These are phyloP conservation scores for Naganishia friedmannii DNA, from an alignment of 768 basidiomycete species.

Conservation along the genomic window DNA sequence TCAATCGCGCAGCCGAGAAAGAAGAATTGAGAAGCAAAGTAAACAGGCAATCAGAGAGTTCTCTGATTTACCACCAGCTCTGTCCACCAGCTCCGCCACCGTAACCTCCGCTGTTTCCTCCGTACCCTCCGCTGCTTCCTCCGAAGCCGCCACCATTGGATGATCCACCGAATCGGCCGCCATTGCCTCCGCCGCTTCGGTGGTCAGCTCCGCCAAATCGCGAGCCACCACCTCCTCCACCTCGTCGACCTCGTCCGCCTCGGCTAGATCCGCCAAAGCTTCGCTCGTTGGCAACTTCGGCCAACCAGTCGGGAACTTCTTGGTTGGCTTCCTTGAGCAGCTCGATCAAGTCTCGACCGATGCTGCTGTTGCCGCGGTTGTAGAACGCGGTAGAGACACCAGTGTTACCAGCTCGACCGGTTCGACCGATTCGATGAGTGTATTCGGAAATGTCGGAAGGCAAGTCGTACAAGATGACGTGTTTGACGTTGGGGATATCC, in stretches of 20 bases:
- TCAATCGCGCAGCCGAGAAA: slow-evolving; percentile 11
- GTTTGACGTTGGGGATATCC: slow-evolving; percentile 98
- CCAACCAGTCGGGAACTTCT: slow-evolving; percentile 86
- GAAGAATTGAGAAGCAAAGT: background rate
- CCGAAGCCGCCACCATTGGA: slow-evolving; percentile 49
- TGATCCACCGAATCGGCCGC: slow-evolving; percentile 44
- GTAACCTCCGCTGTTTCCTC: slow-evolving; percentile 46
- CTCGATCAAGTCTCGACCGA: slow-evolving; percentile 86
- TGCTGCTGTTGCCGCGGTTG: slow-evolving; percentile 80
- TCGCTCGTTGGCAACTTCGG: slow-evolving; percentile 73
- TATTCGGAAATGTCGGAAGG: slow-evolving; percentile 99
- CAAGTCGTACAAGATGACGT: slow-evolving; percentile 96
- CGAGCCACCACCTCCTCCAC: slow-evolving; percentile 58
- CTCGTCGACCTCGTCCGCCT: slow-evolving; percentile 48
- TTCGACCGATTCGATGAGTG: slow-evolving; percentile 96
- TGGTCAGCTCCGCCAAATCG: slow-evolving; percentile 56
- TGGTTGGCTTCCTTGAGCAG: slow-evolving; percentile 77
- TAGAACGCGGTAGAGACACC: slow-evolving; percentile 90
- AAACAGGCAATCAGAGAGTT: background rate
- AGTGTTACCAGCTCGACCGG: slow-evolving; percentile 96
- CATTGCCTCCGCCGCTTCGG: slow-evolving; percentile 40
- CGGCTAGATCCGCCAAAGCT: slow-evolving; percentile 60
- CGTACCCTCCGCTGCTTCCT: slow-evolving; percentile 43
- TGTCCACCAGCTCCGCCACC: slow-evolving; percentile 22
- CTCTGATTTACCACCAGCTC: slow-evolving; percentile 23